Percentiles rank a stretch among this genome's conserved stretches.
These are phyloP conservation scores for Prunus persica DNA, from an alignment of 306 rosid genomes.

Conservation along the genomic window DNA sequence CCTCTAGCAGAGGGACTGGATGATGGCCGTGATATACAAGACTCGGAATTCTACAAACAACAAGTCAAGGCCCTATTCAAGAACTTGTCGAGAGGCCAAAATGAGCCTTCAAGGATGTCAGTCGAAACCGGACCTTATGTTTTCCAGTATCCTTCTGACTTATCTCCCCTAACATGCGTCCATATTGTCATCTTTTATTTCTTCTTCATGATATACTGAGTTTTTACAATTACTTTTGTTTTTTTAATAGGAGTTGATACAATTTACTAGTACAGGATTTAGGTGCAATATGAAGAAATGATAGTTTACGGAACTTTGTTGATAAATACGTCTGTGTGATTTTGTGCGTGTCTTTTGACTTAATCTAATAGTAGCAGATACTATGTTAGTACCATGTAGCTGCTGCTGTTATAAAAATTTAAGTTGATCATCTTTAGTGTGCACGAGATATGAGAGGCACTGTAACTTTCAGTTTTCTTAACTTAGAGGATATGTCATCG, in stretches of 20 bases:
- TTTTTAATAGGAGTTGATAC: neutral
- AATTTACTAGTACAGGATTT: neutral
- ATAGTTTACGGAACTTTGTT: neutral
- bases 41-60: constrained; percentile 76
- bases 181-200: neutral
- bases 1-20: constrained; percentile 90
- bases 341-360: neutral
- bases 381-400: neutral
- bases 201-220: neutral
- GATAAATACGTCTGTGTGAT: neutral
- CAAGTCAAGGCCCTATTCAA: constrained; percentile 94
- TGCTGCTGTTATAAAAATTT: neutral
- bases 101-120: constrained; percentile 96
- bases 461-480: neutral
- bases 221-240: neutral
- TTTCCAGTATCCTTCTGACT: constrained; percentile 81
- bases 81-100: constrained; percentile 81
- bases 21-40: constrained; percentile 79
- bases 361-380: neutral
- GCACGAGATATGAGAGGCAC: neutral
- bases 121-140: constrained; percentile 85
- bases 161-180: neutral
- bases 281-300: neutral
- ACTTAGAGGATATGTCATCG: neutral
- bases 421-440: neutral